Conservation (phyloP, 2,329 filamentous ascomycete species). For the Graphilbum ipis-grandicollis region DNA sequence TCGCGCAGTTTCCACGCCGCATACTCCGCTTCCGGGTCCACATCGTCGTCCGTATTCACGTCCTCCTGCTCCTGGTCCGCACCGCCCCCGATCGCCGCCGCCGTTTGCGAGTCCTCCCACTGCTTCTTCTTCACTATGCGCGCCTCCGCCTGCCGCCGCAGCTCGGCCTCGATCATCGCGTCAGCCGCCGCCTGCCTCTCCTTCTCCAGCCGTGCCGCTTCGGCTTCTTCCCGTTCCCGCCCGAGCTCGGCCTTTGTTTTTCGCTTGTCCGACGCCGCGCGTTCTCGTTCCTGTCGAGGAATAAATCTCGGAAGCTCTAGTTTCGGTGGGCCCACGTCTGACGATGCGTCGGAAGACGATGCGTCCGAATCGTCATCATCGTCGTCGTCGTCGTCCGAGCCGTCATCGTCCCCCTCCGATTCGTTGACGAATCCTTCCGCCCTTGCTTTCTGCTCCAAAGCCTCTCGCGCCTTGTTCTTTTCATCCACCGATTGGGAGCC, state of each 20-base stretch:
- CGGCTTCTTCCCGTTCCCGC: constrained; percentile 11
- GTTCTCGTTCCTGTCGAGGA: constrained; percentile 35
- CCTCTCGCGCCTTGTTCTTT: constrained; percentile 21
- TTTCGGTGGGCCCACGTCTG: constrained; percentile 40
- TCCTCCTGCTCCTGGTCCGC: constrained; percentile 41
- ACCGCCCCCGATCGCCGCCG: constrained; percentile 57
- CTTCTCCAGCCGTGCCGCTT: constrained; percentile 15
- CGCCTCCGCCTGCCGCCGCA: constrained; percentile 64
- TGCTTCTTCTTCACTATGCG: constrained; percentile 51
- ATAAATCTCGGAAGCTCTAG: constrained; percentile 49
- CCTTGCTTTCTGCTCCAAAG: constrained; percentile 16
- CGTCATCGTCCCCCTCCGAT: constrained; percentile 22
- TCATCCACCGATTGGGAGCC: constrained; percentile 20
- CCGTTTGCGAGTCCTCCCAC: constrained; percentile 54
- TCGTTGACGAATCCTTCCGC: constrained; percentile 17
- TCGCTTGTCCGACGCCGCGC: constrained; percentile 13
- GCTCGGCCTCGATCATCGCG: constrained; percentile 71
- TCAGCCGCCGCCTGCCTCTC: constrained; percentile 55
- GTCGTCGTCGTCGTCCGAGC: constrained; percentile 33
- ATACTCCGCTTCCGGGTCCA: constrained; percentile 75
- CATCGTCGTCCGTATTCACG: constrained; percentile 74
- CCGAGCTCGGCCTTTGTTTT: constrained; percentile 19
- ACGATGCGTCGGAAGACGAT: constrained; percentile 27
- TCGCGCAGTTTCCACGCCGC: constrained; percentile 92
- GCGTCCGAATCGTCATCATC: constrained; percentile 19